Percentiles rank a stretch among this genome's conserved stretches.
Evolutionary conservation across 2,329 filamentous ascomycete genomes (phyloP).

Genomic region (Chalaropsis ovoidea): DNA sequence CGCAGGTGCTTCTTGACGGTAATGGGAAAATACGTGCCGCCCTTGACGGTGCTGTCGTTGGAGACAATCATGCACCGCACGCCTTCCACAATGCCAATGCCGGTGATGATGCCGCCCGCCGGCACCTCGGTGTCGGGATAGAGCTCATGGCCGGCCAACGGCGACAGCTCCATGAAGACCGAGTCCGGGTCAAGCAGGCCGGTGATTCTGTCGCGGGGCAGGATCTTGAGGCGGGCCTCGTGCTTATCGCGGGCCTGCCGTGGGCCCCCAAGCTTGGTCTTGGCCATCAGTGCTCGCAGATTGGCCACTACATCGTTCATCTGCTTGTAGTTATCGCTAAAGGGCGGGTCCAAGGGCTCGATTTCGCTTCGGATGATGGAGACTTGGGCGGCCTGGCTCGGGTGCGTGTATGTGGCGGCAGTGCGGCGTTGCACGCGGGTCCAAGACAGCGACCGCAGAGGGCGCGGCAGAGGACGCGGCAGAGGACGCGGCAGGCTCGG

Average conservation of each 20-base stretch:
- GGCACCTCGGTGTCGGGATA: constrained; percentile 83
- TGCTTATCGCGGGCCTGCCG: constrained; percentile 82
- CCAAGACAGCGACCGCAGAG: constrained; percentile 29
- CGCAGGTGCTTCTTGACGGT: constrained; percentile 96
- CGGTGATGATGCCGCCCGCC: constrained; percentile 83
- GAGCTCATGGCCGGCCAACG: constrained; percentile 76
- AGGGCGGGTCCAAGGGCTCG: constrained; percentile 67
- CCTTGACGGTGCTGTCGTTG: constrained; percentile 95
- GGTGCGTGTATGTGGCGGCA: constrained; percentile 67
- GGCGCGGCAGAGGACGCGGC: constrained; percentile 35
- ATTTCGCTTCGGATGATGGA: constrained; percentile 67
- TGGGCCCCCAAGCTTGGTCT: constrained; percentile 65
- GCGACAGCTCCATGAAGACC: constrained; percentile 83
- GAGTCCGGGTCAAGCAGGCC: constrained; percentile 81
- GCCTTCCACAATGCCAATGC: constrained; percentile 79
- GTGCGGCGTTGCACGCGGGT: constrained; percentile 32
- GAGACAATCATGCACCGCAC: constrained; percentile 88
- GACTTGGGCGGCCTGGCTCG: constrained; percentile 71
- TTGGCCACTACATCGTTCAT: constrained; percentile 64
- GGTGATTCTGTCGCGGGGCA: constrained; percentile 79
- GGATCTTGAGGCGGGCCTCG: constrained; percentile 79
- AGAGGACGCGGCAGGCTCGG: constrained; percentile 30
- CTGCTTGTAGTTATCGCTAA: constrained; percentile 65
- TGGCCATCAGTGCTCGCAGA: constrained; percentile 59
- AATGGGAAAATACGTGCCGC: constrained; percentile 91